Percentiles rank a stretch among this genome's conserved stretches.
phyloP scores from a whole-genome alignment of 768 basidiomycete genomes.

The Suillus plorans region DNA sequence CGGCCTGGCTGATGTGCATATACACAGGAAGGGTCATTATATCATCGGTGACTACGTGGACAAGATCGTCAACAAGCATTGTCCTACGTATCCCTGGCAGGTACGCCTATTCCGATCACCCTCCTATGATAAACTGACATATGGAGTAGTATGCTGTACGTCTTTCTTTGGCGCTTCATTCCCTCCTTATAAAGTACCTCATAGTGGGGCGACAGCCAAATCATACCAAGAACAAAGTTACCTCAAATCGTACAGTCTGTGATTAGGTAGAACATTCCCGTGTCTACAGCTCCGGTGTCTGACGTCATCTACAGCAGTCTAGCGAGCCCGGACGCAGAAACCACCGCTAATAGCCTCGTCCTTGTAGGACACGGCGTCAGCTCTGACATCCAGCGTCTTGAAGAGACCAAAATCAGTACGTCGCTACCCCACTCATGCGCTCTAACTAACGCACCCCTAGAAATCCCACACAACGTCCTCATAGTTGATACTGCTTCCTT shows the following conservation, averaged over 20 bases:
- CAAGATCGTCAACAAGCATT: constrained; percentile 59
- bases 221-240: constrained; percentile 65
- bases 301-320: constrained; percentile 52
- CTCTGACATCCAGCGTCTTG: constrained; percentile 58
- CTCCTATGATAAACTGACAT: constrained; percentile 15
- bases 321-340: constrained; percentile 76
- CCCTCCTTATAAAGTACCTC: constrained; percentile 4
- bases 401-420: constrained; percentile 82
- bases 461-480: constrained; percentile 72
- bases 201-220: constrained; percentile 79
- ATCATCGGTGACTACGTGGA: constrained; percentile 70
- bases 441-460: constrained; percentile 33
- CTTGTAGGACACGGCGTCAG: constrained; percentile 63
- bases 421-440: constrained; percentile 1
- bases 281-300: constrained; percentile 5
- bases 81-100: constrained; percentile 71
- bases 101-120: constrained; percentile 41
- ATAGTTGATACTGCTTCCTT: constrained; percentile 62
- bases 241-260: constrained; percentile 70
- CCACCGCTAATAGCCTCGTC: constrained; percentile 64
- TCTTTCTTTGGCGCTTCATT: constrained; percentile 12
- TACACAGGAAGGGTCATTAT: constrained; percentile 62
- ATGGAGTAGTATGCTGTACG: constrained; percentile 61
- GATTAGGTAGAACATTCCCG: constrained; percentile 50
- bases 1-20: constrained; percentile 14